phyloP scores from a whole-genome alignment of 176 grass and related monocot genomes.

The Bromus sterilis region DNA sequence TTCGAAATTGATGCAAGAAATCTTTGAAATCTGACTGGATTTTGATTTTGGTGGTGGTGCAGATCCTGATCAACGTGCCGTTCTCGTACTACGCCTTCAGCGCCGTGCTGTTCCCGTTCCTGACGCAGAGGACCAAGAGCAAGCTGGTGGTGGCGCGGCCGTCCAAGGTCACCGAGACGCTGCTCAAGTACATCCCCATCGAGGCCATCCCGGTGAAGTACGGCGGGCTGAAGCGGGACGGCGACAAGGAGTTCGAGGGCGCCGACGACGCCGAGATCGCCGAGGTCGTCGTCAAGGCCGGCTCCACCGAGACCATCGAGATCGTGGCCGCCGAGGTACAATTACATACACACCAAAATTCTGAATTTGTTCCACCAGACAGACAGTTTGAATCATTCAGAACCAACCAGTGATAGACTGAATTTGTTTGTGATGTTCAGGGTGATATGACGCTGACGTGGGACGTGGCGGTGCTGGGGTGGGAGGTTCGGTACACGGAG shows the following conservation, averaged over 20 bases:
- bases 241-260: no score
- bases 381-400: no score
- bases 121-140: constrained; percentile 96
- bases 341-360: no score
- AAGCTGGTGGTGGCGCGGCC: constrained; percentile 82
- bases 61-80: constrained; percentile 96
- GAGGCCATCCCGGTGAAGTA: constrained; percentile 79
- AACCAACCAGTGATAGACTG: neutral
- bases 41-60: neutral
- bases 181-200: constrained; percentile 86
- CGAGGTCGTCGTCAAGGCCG: constrained; percentile 55
- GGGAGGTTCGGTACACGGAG: constrained; percentile 98
- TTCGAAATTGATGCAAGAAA: no score
- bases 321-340: constrained; percentile 63
- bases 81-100: constrained; percentile 97
- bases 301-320: constrained; percentile 54
- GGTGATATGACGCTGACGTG: constrained; percentile 54
- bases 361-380: neutral
- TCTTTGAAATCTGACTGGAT: neutral
- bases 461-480: constrained; percentile 81
- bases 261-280: no score
- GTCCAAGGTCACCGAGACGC: constrained; percentile 71
- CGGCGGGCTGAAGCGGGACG: constrained; percentile 77
- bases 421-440: constrained; percentile 9
- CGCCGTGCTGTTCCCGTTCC: constrained; percentile 76